Evolutionary conservation across 2,329 filamentous ascomycete genomes (phyloP).

Genomic region (Aspergillus hortae): DNA sequence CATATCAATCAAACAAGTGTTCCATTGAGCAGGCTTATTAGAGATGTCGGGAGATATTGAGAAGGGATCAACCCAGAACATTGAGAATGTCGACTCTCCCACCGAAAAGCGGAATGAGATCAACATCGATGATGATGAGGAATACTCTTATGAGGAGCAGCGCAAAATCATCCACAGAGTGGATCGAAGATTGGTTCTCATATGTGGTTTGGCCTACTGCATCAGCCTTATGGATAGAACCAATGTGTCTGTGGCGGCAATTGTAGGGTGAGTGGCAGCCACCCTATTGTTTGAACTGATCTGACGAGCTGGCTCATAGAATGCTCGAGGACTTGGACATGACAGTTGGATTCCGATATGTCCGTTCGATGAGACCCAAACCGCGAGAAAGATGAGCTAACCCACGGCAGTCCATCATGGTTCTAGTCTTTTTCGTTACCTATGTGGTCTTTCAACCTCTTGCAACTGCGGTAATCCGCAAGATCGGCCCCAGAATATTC

Average conservation of each 20-base stretch:
- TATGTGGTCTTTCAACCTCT: conserved; percentile 30
- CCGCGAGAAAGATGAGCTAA: conserved; percentile 47
- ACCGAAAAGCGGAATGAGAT: background rate
- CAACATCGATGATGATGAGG: conserved; percentile 19
- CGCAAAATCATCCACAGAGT: conserved; percentile 65
- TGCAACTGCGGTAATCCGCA: conserved; percentile 28
- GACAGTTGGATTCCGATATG: background rate
- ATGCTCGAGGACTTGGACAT: background rate
- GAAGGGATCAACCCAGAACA: background rate
- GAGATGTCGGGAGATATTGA: background rate
- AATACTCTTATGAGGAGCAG: conserved; percentile 60
- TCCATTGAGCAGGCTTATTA: too few species aligned
- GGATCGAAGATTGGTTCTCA: conserved; percentile 62
- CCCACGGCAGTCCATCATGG: conserved; percentile 44
- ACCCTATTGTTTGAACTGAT: conserved; percentile 22
- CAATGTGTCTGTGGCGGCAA: conserved; percentile 65
- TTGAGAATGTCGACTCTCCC: conserved; percentile 15
- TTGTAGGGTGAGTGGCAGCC: conserved; percentile 55
- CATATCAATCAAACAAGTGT: too few species aligned
- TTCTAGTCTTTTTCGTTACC: conserved; percentile 32
- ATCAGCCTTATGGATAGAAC: conserved; percentile 75
- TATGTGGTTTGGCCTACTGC: conserved; percentile 66
- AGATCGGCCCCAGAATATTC: conserved; percentile 28
- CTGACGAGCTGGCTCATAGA: conserved; percentile 43
- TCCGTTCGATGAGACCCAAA: conserved; percentile 47